Evolutionary conservation across 2,329 filamentous ascomycete genomes (phyloP).

Genomic region (Stachybotrys chlorohalonatus): DNA sequence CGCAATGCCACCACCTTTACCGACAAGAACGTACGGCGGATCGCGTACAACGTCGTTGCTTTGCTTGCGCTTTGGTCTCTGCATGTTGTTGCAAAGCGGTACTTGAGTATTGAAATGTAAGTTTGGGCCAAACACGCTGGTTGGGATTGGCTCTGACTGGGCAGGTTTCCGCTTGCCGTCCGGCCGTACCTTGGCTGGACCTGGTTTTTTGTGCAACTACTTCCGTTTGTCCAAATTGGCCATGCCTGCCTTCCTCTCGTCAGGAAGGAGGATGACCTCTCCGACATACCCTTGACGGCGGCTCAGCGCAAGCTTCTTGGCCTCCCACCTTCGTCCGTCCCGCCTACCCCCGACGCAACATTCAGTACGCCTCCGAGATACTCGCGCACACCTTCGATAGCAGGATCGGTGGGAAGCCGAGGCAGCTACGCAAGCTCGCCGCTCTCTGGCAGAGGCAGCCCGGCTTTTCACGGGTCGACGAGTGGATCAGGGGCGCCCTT

Average conservation of each 20-base stretch:
- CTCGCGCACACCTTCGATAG: constrained; percentile 60
- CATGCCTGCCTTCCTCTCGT: constrained; percentile 65
- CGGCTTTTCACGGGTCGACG: constrained; percentile 21
- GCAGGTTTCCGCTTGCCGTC: constrained; percentile 14
- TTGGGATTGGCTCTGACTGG: constrained; percentile 8
- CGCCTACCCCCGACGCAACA: constrained; percentile 56
- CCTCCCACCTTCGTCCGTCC: constrained; percentile 55
- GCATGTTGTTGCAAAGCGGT: constrained; percentile 23
- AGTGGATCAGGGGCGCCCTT: constrained; percentile 36
- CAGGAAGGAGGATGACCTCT: constrained; percentile 63
- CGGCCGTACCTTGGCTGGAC: constrained; percentile 31
- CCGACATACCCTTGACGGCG: constrained; percentile 77
- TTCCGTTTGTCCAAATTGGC: constrained; percentile 62
- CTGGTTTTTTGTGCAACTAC: constrained; percentile 39
- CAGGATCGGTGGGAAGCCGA: constrained; percentile 52
- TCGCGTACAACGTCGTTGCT: constrained; percentile 57
- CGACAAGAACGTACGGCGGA: constrained; percentile 62
- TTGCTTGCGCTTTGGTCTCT: constrained; percentile 27
- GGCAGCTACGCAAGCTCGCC: constrained; percentile 50
- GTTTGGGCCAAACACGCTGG: constrained; percentile 8
- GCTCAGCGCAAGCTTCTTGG: constrained; percentile 74
- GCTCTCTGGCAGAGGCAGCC: constrained; percentile 45
- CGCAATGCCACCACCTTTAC: constrained; percentile 72
- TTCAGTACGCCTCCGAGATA: constrained; percentile 86
- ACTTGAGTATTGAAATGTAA: constrained; percentile 29